Base-by-base conservation (phyloP, 805 yeast species). In the Danielia reshetovae region DNA sequence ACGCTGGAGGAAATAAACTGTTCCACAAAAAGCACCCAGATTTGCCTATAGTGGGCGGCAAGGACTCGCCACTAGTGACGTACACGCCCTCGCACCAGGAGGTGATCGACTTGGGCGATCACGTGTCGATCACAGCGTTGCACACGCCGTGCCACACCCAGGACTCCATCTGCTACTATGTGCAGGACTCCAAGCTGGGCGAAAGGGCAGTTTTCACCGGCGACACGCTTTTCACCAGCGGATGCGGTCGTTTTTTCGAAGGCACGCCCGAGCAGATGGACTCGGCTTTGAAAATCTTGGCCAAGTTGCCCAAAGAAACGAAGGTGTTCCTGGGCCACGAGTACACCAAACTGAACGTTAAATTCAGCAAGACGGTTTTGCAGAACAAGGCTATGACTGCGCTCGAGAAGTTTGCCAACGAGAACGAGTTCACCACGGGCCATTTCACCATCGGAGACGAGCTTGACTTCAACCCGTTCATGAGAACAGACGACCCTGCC, bases 91-190 rank as follows among this genome's bases (percentile, higher is more conserved):
- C 68, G 0, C 79, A 87, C 54, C 62, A 70, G 10, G 85, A 79
- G 42, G 62, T 66, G 13, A 66, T 84, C 40, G 68, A 71, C 40
- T 62, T 88, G 39, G 96, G 96, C 4, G 64, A 69, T 26, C 57
- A 72, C 42, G 54, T 90, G 32, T 69, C 75, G 12, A 74, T 89
- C 32, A 78, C 81, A 2, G 94, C 96, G 1, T 67, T 90, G 25
- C 90, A 90, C 60, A 93, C 99, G 0, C 98, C 99, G 4, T 93
- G 99, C 55, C 99, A 93, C 59, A 93, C 99, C 0, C 93, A 84
- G 60, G 99, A 93, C 60, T 86, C 96, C 3, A 85, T 93, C 40
- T 90, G 97, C 54, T 93, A 87, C 60, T 83, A 60, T 49, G 87
- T 75, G 0, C 65, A 66, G 30, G 97, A 90, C 55, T 47, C 56